Percentiles rank a stretch among this genome's conserved stretches.
These are phyloP conservation scores for Candida chauliodis DNA, from an alignment of 805 yeast genomes.

Conservation along the genomic window DNA sequence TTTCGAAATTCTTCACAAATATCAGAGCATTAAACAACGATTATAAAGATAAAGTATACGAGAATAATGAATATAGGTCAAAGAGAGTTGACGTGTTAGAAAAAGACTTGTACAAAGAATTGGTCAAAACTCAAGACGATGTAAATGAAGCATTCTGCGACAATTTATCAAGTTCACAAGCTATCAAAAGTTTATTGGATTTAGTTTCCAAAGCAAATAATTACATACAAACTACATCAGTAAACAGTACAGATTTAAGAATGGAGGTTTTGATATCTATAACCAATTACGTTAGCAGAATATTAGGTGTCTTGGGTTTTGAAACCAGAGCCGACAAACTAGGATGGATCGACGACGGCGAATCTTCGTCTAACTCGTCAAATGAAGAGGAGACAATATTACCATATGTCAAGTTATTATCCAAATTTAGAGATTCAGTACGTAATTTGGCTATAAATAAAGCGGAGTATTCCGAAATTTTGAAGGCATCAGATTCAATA, in stretches of 20 bases:
- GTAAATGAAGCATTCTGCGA: slow-evolving; percentile 85
- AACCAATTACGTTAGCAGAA: slow-evolving; percentile 67
- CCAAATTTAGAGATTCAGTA: slow-evolving; percentile 78
- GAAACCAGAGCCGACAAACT: slow-evolving; percentile 61
- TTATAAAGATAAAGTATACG: slow-evolving; percentile 44
- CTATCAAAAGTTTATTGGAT: slow-evolving; percentile 60
- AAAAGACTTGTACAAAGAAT: slow-evolving; percentile 48
- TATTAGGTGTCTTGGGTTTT: slow-evolving; percentile 73
- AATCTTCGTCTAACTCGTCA: slow-evolving; percentile 11
- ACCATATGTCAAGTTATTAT: slow-evolving; percentile 77
- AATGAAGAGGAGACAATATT: slow-evolving; percentile 61
- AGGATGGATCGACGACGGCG: slow-evolving; percentile 66
- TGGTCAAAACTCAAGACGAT: slow-evolving; percentile 49
- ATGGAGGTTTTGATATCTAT: slow-evolving; percentile 65
- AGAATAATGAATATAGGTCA: slow-evolving; percentile 49
- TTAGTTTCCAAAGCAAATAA: slow-evolving; percentile 69
- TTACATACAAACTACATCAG: slow-evolving; percentile 54
- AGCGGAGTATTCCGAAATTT: slow-evolving; percentile 47
- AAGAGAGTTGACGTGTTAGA: slow-evolving; percentile 61
- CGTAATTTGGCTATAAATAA: slow-evolving; percentile 68
- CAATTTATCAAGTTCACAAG: slow-evolving; percentile 77
- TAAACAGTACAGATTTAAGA: slow-evolving; percentile 43
- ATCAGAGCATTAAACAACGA: slow-evolving; percentile 81
- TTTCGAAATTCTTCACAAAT: slow-evolving; percentile 80
- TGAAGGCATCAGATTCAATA: slow-evolving; percentile 69